Evolutionary conservation across 2,329 filamentous ascomycete species (phyloP), one percentile per base, ranked within the genome.

Genomic region (Mycosphaerella arachidis): DNA sequence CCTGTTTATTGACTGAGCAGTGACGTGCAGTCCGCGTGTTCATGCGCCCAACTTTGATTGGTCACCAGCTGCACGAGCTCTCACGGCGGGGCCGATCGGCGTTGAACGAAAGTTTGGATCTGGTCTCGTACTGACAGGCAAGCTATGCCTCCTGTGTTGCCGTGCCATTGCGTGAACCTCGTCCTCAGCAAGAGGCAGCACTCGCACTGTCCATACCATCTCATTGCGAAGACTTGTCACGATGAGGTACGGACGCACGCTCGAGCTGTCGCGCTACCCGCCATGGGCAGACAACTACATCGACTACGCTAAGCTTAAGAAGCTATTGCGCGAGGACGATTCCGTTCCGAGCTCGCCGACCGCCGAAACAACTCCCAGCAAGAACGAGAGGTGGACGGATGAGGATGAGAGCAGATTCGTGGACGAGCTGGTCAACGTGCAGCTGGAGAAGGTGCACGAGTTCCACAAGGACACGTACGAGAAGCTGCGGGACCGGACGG

Each of bases 281-380:
- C 91, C 92, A 72, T 99, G 93, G 93, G 90, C 89, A 76, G 90
- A 88, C 74, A 84, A 95, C 72, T 97, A 99, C 80, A 91, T 99
- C 73, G 92, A 97, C 79, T 99, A 99, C 77, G 80, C 84, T 69
- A 96, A 93, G 82, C 86, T 99, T 66, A 97, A 97, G 82, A 82
- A 83, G 71, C 83, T 99, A 60, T 80, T 99, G 62, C 88, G 91
- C 65, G 94, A 97, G 75, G 86, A 69, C 63, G 67, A 70, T 50
- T 80, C 77, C 46, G 77, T 74, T 37, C 75, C 76, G 33, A 71
- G 62, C 37, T 72, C 72, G 20, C 71, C 79, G 75, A 82, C 86
- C 53, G 61, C 64, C 54, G 62, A 78, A 74, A 75, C 55, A 86
- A 88, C 24, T 81, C 84, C 56, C 81, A 80, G 55, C 80, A 85